These are phyloP conservation scores for Recurvomyces mirabilis DNA, from an alignment of 495 filamentous ascomycete species.

Conservation along the genomic window DNA sequence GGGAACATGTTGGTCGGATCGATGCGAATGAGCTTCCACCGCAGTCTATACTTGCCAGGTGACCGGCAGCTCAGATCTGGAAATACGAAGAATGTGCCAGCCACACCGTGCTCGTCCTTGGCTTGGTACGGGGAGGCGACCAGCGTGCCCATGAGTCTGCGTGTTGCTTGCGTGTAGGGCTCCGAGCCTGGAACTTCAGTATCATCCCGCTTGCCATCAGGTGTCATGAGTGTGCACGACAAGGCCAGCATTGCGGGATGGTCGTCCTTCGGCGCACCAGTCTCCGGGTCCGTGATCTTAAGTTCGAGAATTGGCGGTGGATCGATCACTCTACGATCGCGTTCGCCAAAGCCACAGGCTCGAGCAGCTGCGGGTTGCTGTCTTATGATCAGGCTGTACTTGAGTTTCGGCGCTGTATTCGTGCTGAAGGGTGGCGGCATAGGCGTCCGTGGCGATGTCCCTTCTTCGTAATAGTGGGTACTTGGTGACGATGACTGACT, in stretches of 20 bases:
- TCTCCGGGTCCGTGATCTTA: slow-evolving; percentile 53
- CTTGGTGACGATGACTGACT: too few relatives aligned
- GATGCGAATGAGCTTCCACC: slow-evolving; percentile 78
- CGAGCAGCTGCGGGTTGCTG: slow-evolving; percentile 86
- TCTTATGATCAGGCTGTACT: slow-evolving; percentile 55
- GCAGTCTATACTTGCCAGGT: slow-evolving; percentile 68
- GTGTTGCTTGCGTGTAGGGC: slow-evolving; percentile 35
- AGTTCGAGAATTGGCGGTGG: slow-evolving; percentile 92
- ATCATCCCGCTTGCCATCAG: slow-evolving; percentile 47
- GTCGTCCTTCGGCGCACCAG: slow-evolving; percentile 40
- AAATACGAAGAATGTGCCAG: slow-evolving; percentile 88
- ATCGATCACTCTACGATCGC: slow-evolving; percentile 87
- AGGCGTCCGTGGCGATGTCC: too few relatives aligned
- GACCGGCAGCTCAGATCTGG: slow-evolving; percentile 86
- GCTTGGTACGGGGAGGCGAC: slow-evolving; percentile 65
- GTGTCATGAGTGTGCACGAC: slow-evolving; percentile 67
- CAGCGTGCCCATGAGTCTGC: slow-evolving; percentile 67
- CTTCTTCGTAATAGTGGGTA: too few relatives aligned
- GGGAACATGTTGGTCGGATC: slow-evolving; percentile 44
- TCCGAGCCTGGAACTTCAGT: slow-evolving; percentile 34
- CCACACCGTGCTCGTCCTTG: slow-evolving; percentile 50
- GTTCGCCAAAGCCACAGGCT: slow-evolving; percentile 87
- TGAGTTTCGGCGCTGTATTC: too few relatives aligned
- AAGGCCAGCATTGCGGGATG: slow-evolving; percentile 74
- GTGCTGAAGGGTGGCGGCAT: slow-evolving; percentile 20